A percentile compares a stretch with the other conserved stretches of the same genome.
These are phyloP conservation scores for Pythium pyrilobum DNA, from an alignment of 352 stramenopile genomes.

Conservation along the genomic window DNA sequence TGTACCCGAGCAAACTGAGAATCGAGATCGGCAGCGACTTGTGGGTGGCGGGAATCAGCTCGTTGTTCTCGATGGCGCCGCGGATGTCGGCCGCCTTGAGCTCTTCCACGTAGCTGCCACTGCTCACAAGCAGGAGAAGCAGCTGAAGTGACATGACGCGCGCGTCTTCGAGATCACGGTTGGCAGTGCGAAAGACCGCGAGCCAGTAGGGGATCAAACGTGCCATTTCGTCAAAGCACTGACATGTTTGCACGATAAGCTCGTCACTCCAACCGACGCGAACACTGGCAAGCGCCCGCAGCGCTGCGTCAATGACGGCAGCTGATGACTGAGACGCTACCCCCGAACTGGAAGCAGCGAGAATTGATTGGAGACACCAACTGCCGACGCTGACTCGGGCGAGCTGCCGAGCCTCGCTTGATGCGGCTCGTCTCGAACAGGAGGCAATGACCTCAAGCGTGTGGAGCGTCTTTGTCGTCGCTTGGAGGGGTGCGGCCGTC, in stretches of 20 bases:
- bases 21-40: slow-evolving; percentile 59
- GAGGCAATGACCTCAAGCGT: slow-evolving; percentile 7
- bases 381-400: too few species aligned
- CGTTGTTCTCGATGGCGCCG: slow-evolving; percentile 52
- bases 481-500: not conserved
- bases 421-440: too few species aligned
- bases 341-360: not conserved
- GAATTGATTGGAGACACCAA: slow-evolving; percentile 4
- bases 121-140: slow-evolving; percentile 50
- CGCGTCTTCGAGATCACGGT: slow-evolving; percentile 16
- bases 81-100: slow-evolving; percentile 50
- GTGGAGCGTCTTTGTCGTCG: not conserved
- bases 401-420: too few species aligned
- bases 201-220: slow-evolving; percentile 34
- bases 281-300: slow-evolving; percentile 3
- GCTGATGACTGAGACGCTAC: not conserved
- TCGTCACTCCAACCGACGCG: slow-evolving; percentile 23
- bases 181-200: slow-evolving; percentile 27
- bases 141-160: slow-evolving; percentile 46
- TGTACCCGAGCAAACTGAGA: slow-evolving; percentile 63
- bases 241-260: slow-evolving; percentile 24
- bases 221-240: slow-evolving; percentile 9
- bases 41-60: slow-evolving; percentile 36
- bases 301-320: not conserved
- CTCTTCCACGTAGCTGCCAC: slow-evolving; percentile 40